Evolutionary conservation across 768 basidiomycete species (phyloP), one percentile per base, ranked within the genome.

Genomic region (Cantharellus anzutake): DNA sequence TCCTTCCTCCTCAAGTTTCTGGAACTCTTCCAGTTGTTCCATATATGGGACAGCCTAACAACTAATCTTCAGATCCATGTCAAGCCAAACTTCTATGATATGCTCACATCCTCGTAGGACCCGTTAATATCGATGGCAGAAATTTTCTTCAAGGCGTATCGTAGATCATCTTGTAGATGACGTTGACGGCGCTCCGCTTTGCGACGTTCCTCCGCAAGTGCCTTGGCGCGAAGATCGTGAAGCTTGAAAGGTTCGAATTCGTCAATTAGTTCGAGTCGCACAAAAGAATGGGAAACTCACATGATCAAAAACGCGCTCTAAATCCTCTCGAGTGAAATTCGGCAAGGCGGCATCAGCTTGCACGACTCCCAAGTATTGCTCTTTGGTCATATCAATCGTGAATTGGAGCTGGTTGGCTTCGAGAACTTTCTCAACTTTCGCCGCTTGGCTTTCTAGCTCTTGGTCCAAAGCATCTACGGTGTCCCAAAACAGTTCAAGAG

Each of bases 401-500:
- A 82, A 70, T 57, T 67, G 63, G 67, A 81, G 69, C 60, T 80
- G 78, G 64, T 77, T 66, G n/a, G 34, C 51, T 14, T 52, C 39
- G 29, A 71, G 20, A 59, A 65, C 61, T 35, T 37, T 59, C 38
- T 66, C 67, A 51, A 71, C 69, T 58, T 69, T 65, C 35, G 67
- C 68, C 57, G 58, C 61, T 67, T 87, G 87, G 20, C 77, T 76
- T 62, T 92, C 90, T 16, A 94, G 77, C 63, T 82, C 78, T 67
- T 92, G 87, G 66, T 91, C 92, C 2, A 96, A 76, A 48, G 74
- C 76, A 70, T 99, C 96, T 51, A 96, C 84, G 5, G 78, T 68
- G 70, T 98, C 94, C 90, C 92, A 96, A 72, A 96, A 98, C 3
- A 98, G 78, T 66, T 99, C 96, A 39, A 99, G 76, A 0, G 94